Evolutionary conservation across 768 basidiomycete genomes (phyloP).

Genomic region (Auricularia auricula-judae): DNA sequence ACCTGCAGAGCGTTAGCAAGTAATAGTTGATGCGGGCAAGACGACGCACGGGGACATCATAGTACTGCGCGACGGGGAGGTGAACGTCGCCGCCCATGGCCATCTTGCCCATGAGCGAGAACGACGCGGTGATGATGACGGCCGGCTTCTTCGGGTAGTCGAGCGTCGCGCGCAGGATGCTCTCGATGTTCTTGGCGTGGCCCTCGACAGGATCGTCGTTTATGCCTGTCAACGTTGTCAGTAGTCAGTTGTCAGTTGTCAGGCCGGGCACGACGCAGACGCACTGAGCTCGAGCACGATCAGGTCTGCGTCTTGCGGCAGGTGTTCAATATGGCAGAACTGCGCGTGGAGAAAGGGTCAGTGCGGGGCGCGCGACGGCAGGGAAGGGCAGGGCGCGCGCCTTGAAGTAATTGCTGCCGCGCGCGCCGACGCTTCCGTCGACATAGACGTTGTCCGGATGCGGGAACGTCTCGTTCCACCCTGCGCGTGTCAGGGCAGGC

Average conservation of each 20-base stretch:
- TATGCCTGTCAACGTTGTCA: background rate
- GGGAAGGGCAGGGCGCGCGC: background rate
- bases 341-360: too few species aligned
- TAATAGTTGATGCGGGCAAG: background rate
- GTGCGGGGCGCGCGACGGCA: too few species aligned
- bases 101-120: slow-evolving; percentile 4
- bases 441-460: slow-evolving; percentile 1
- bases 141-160: slow-evolving; percentile 1
- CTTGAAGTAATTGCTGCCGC: slow-evolving; percentile 5
- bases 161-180: slow-evolving; percentile 1
- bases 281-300: too few species aligned
- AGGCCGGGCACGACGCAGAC: too few species aligned
- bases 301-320: too few species aligned
- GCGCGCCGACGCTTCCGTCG: slow-evolving; percentile 4
- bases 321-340: too few species aligned
- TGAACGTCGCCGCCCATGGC: slow-evolving; percentile 2
- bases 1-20: background rate
- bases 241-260: too few species aligned
- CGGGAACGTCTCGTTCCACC: slow-evolving; percentile 3
- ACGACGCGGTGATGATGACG: background rate
- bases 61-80: slow-evolving; percentile 3
- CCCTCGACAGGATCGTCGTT: background rate
- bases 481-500: too few species aligned
- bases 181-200: slow-evolving; percentile 1
- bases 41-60: background rate